Base-by-base conservation (phyloP, 306 rosid species). In the Cajanus cajan region DNA sequence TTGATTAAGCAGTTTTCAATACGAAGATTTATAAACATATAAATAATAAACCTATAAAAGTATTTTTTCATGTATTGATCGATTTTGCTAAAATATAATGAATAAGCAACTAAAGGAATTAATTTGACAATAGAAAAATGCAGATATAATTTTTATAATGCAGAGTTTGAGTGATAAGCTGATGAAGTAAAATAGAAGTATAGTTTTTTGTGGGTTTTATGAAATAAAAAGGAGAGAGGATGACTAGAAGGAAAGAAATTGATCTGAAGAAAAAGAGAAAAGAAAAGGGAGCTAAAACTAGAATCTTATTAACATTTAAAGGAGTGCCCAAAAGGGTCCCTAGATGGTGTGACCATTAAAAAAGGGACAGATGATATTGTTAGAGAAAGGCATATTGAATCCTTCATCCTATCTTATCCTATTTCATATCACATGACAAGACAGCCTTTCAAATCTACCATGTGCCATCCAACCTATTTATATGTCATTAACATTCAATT, bases 321-420 rank as follows among this genome's bases (percentile, higher is more conserved):
- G 72, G 43, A 80, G 48, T 71, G 71, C 41, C 65, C 48, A 64
- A 37, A 85, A 79, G 85, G 82, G 79, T 47, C 36, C 74, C 33
- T 14, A 73, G 79, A 68, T 82, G 77, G 83, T 63, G 83, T 83
- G 84, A 68, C 88, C 89, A 40, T 77, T 84, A 82, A 86, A 84
- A 84, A 78, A 86, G 85, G 83, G 82, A 67, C 79, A 68, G 1
- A 39, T 15, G 68, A 67, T 33, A 63, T 58, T 54, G 71, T 19
- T 13, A 13, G 12, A 80, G 70, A 36, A 58, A 44, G 55, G 71
- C 31, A 70, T 33, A 39, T 85, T 47, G 62, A 39, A 72, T 57
- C 85, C 88, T 81, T 88, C 71, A 88, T 82, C 79, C 87, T 82
- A 87, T 77, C 89, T 84, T 87, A 88, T 92, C 89, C 81, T 78